Evolutionary conservation across 352 stramenopile genomes (phyloP), one percentile per base, ranked within the genome.

Genomic region (Peronospora farinosa): DNA sequence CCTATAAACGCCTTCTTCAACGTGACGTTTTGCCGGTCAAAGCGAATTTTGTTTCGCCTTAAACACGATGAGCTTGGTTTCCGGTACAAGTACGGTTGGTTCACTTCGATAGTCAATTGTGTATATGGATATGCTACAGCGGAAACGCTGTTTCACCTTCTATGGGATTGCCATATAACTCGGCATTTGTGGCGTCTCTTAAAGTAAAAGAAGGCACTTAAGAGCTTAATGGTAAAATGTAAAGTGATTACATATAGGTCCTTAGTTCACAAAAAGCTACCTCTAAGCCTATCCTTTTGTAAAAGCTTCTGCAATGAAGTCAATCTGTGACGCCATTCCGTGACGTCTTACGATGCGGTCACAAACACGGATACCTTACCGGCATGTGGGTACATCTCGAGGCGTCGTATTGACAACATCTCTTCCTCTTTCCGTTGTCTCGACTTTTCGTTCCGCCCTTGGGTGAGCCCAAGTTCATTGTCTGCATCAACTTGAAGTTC

Each of bases 61-160:
- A 10, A 42, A 23, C 33, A 57, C 15, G 47, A 57, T 21, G 35
- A 27, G 1, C 27, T 47, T 27, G 32, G 17, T 15, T 40, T 57
- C 28, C 13, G 50, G 3, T 51, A 37, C n/a, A 57, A 57, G 13
- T 51, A 46, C 17, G 4, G 35, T 1, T 51, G 42, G 41, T 42
- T 37, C 12, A 33, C 31, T n/a, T 2, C 12, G 2, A 15, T 51
- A 8, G 38, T 30, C 16, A n/a, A 25, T 7, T 56, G 40, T 46
- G 30, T 45, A 36, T 16, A 51, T 19, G 33, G 15, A 8, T 56
- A 32, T 21, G 9, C 13, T 2, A 7, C 19, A 7, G 0, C 35
- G 3, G 41, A 51, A 46, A 40, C 28, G 0, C 32, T 33, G 0
- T 8, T 28, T 10, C 32, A 46, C 41, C 8, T 50, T 8, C 17